phyloP scores from a whole-genome alignment of 1,139 yeast species.

The Hyphopichia khmerensis region DNA sequence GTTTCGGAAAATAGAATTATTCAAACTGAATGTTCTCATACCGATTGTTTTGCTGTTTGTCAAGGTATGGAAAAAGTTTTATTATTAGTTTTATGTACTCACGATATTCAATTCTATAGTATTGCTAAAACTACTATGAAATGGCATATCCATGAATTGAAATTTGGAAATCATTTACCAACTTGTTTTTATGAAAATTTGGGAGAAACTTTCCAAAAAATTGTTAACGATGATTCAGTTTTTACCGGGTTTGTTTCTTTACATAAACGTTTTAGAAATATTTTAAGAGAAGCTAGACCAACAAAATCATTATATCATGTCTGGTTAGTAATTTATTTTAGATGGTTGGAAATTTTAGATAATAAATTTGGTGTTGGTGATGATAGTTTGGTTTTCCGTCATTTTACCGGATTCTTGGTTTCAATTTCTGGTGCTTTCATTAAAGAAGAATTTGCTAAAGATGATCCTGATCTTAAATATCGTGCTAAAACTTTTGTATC shows the following conservation, averaged over 20 bases:
- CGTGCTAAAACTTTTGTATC: conserved; percentile 32
- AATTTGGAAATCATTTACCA: conserved; percentile 6
- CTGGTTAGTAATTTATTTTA: conserved; percentile 58
- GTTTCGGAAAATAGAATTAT: conserved; percentile 23
- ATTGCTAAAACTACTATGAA: conserved; percentile 50
- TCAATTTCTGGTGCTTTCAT: conserved; percentile 58
- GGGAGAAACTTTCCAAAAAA: conserved; percentile 45
- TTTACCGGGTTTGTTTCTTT: conserved; percentile 77
- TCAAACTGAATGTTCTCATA: conserved; percentile 12
- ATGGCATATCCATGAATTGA: conserved; percentile 42
- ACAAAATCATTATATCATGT: conserved; percentile 60
- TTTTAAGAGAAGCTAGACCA: conserved; percentile 58
- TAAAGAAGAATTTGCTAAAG: conserved; percentile 24
- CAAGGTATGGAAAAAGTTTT: conserved; percentile 44
- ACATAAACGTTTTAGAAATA: conserved; percentile 62
- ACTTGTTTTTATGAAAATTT: conserved; percentile 20
- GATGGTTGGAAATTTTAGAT: conserved; percentile 46
- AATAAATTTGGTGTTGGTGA: conserved; percentile 23
- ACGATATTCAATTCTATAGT: conserved; percentile 56
- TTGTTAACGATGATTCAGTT: conserved; percentile 57
- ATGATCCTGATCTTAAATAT: conserved; percentile 23
- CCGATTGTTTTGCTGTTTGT: conserved; percentile 18
- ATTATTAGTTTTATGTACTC: conserved; percentile 53
- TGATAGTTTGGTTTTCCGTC: conserved; percentile 50
- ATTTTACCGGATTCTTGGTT: conserved; percentile 61